Base-by-base conservation (phyloP, 352 stramenopile species). In the Globisporangium orthogonon region DNA sequence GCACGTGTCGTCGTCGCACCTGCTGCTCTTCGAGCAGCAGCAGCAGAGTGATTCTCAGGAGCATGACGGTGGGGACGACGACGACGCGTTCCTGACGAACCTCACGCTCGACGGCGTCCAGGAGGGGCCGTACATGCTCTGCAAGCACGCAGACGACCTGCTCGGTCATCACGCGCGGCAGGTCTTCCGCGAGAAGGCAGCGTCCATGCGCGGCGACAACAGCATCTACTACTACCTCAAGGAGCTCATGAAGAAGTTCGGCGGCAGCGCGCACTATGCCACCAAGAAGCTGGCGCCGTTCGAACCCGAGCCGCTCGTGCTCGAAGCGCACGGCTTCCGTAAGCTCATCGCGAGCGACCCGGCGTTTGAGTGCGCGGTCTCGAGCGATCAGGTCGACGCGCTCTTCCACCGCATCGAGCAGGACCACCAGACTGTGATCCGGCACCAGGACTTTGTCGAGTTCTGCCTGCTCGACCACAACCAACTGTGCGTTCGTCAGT, bases 211-310 rank as follows among this genome's bases (percentile, higher is more conserved):
- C 15, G 83, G 78, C 9, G 73, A 86, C 58, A 93, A 93, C 65
- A 80, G 78, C 53, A 83, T 93, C 41, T 93, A 89, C 67, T 93
- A 89, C 69, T 89, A 87, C 58, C 64, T 93, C 43, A 93, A 93
- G 60, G 78, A 87, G n/a, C 63, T 91, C 28, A 86, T 93, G 70
- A 77, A 74, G 55, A 82, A 70, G 48, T 91, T 88, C 44, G 76
- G 52, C 62, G 78, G 63, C 62, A 73, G 17, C 30, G 54, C 23
- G 66, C 2, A 10, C 4, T 85, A 44, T 47, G 69, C 28, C 54
- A 77, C 72, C 44, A 66, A 77, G 50, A 85, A 78, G 59, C 39
- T 63, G 17, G 52, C 53, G 13, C 53, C 71, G 4, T 51, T 52
- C 2, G 68, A 82, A 49, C 67, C 72, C 23, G 65, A 71, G 23